Base-by-base conservation (phyloP, 2,329 filamentous ascomycete species). In the Aspergillus ruber region DNA sequence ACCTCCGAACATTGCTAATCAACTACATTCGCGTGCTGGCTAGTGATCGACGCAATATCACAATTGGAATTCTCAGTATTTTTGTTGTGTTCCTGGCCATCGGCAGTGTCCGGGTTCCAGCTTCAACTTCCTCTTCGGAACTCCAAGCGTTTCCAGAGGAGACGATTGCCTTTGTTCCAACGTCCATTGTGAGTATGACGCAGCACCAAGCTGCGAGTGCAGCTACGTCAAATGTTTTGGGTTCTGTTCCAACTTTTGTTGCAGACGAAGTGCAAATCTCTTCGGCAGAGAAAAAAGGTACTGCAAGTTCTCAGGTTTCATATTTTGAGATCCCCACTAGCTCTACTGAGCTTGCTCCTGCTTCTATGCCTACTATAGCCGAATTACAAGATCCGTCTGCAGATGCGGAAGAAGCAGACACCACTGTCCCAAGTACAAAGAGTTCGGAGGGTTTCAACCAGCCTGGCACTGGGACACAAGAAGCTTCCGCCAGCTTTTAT, bases 11-110 rank as follows among this genome's bases (percentile, higher is more conserved):
- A 0, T 64, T 82, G 12, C 50, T 81, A 40, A 66, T 70, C 49
- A 81, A 80, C 56, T 82, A 80, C 54, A 48, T 81, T 15, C 65
- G 72, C 20, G 63, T 80, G 1, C 63, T 81, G 17, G 67, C 75
- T 2, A 70, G 70, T 40, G 80, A 83, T 53, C 69, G 69, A 41
- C 71, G 75, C 33, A 83, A 82, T 55, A 63, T 80, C 9, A 64
- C 71, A 15, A 74, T 81, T 29, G 61, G 71, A 7, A 49, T 76
- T 4, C 63, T 82, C 3, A 68, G 68, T 39, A 48, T 69, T 12
- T 49, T 75, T 5, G 66, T 77, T 4, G 50, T 73, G 1, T 68
- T 74, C 50, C 60, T 77, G 5, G 62, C 67, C 2, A 45, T 67
- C 18, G 48, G 49, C 12, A 42, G 42, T n/a, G 23, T 23, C 43